Evolutionary conservation across 176 grass and related monocot genomes (phyloP), one percentile per base, ranked within the genome.

Genomic region (Raddia distichophylla): DNA sequence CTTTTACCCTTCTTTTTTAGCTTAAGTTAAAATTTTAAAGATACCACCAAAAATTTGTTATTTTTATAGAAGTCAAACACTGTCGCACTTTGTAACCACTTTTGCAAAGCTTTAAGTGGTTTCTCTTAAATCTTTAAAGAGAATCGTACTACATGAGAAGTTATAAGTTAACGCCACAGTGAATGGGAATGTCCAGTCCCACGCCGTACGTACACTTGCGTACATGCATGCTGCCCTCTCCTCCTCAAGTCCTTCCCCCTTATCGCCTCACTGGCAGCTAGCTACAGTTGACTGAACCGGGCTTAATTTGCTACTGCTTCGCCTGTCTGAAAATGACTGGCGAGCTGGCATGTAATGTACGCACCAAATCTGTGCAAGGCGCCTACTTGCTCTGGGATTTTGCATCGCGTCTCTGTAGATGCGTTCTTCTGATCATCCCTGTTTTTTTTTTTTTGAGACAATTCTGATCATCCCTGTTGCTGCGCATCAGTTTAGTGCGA

Each of bases 191-290:
- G 66, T 48, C 46, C 43, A 69, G 18, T 43, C 46, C 9, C 52
- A 54, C 3, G n/a, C n/a, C 64, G 55, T 78, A 42, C 17, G 33
- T 1, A 52, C 20, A 40, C 37, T 40, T 32, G 42, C 7, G 10
- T 53, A 69, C 69, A 27, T 27, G 27, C 27, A 27, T 5, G 71
- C 9, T 47, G 72, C 14, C 69, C 14, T 55, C 32, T 11, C 0
- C 50, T 54, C 3, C n/a, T n/a, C n/a, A n/a, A n/a, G n/a, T n/a
- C n/a, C 37, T 27, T 27, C 27, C 37, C 22, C 71, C 51, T 74
- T 57, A 56, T 74, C 71, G 16, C 51, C 55, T 76, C 64, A 52
- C 48, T 85, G 74, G 74, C 54, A 77, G 32, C 64, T 78, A 85
- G 32, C 64, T 78, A 85, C 74, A 78, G 83, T 71, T 78, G 74